Conservation (phyloP, 257 asterid genomes). For the Solanum virginianum region DNA sequence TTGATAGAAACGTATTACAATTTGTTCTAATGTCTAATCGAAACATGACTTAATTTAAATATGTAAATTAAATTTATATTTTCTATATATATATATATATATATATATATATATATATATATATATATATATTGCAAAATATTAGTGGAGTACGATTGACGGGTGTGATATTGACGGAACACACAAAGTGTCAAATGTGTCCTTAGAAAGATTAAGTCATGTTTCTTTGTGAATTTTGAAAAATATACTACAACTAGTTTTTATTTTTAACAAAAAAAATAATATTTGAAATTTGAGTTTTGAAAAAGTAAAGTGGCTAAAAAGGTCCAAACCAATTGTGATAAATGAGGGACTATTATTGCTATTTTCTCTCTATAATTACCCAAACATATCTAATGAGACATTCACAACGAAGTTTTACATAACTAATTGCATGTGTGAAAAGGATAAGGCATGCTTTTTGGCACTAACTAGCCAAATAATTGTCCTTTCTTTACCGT, state of each 20-base stretch:
- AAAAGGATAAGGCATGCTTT: neutral
- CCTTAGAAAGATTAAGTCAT: neutral
- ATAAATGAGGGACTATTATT: neutral
- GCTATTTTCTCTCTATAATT: neutral
- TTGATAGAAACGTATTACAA: too few relatives aligned
- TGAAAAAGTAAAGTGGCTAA: neutral
- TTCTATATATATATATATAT: too few relatives aligned
- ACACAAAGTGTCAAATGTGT: neutral
- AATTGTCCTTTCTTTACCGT: neutral
- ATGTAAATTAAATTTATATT: too few relatives aligned
- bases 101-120: too few relatives aligned
- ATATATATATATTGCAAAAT: neutral
- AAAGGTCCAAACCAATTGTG: neutral
- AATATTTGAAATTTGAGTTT: too few relatives aligned
- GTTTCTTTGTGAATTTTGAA: too few relatives aligned
- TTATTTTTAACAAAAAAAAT: too few relatives aligned
- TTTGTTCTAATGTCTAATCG: too few relatives aligned
- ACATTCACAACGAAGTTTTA: neutral
- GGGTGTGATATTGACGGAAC: neutral
- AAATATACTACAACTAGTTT: too few relatives aligned
- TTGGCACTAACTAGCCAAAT: neutral
- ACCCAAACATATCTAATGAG: neutral
- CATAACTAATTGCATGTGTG: neutral
- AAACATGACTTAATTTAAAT: too few relatives aligned
- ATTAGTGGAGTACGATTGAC: neutral